Percentiles rank a stretch among this genome's conserved stretches.
Evolutionary conservation across 805 yeast species (phyloP).

Genomic region (Schizosaccharomyces japonicus): DNA sequence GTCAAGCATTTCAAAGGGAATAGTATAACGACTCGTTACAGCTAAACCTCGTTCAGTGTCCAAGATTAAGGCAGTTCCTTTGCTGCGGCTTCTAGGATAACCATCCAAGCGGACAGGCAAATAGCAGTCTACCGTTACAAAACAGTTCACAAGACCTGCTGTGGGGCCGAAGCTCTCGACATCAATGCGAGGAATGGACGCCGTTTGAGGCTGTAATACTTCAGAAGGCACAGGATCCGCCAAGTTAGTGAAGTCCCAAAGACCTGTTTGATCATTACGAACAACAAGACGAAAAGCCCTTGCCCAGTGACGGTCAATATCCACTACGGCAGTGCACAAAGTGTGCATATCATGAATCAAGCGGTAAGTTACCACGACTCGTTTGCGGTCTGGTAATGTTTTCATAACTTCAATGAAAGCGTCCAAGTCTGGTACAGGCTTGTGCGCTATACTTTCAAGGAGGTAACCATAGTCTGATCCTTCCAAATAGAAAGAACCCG

Average conservation of each 20-base stretch:
- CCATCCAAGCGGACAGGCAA: constrained; percentile 59
- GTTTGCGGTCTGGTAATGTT: constrained; percentile 46
- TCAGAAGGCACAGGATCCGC: constrained; percentile 35
- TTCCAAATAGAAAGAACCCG: constrained; percentile 38
- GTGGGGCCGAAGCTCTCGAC: constrained; percentile 29
- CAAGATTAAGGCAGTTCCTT: constrained; percentile 55
- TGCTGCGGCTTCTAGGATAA: constrained; percentile 33
- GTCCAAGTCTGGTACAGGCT: constrained; percentile 49
- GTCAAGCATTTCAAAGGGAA: constrained; percentile 67
- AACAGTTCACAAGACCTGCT: constrained; percentile 30
- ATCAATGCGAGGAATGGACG: constrained; percentile 23
- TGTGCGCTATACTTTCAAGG: constrained; percentile 52
- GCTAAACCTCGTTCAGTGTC: constrained; percentile 65
- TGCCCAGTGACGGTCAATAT: constrained; percentile 70
- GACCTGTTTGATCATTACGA: constrained; percentile 28
- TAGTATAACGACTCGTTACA: constrained; percentile 48
- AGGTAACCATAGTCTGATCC: constrained; percentile 54
- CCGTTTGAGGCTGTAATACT: constrained; percentile 31
- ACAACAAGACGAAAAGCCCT: constrained; percentile 43
- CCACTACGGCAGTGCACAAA: constrained; percentile 31
- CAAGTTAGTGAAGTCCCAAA: constrained; percentile 31
- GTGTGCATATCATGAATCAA: constrained; percentile 65
- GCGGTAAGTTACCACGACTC: constrained; percentile 46
- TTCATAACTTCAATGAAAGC: constrained; percentile 59
- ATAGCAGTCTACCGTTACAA: constrained; percentile 44